Evolutionary conservation across 176 grass and related monocot species (phyloP).

Genomic region (Elymus sibiricus): DNA sequence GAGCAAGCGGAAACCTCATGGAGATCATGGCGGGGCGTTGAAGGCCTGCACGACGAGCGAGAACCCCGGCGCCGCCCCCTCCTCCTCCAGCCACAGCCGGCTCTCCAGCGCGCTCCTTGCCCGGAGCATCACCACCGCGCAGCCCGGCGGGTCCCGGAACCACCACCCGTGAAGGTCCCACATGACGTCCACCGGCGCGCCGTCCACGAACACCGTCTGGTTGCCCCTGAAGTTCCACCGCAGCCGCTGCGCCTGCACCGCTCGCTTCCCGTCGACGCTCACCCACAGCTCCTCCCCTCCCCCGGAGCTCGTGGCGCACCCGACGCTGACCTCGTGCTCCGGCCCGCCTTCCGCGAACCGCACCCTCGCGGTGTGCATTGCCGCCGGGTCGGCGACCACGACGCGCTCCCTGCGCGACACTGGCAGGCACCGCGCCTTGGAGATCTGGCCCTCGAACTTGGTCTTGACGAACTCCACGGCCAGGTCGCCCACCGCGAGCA

Average conservation of each 20-base stretch:
- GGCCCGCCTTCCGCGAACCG: conserved; percentile 54
- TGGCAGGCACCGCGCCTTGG: conserved; percentile 37
- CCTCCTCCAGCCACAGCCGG: conserved; percentile 91
- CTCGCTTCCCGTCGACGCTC: conserved; percentile 68
- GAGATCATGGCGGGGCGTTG: conserved; percentile 43
- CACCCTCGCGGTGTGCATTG: conserved; percentile 37
- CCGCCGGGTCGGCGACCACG: conserved; percentile 19
- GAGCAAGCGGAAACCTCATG: background rate
- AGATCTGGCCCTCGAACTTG: conserved; percentile 61
- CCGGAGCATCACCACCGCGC: conserved; percentile 78
- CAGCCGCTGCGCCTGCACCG: conserved; percentile 59
- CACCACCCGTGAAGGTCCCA: conserved; percentile 90
- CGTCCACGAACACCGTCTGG: conserved; percentile 95
- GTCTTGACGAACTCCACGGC: conserved; percentile 56
- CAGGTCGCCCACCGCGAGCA: conserved; percentile 62
- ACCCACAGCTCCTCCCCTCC: conserved; percentile 64
- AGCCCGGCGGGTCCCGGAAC: conserved; percentile 49
- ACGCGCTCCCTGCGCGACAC: conserved; percentile 57
- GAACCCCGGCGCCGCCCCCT: conserved; percentile 56
- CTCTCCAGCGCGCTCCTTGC: conserved; percentile 77
- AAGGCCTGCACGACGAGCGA: conserved; percentile 70
- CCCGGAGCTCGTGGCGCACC: background rate
- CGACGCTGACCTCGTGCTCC: conserved; percentile 83
- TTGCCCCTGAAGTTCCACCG: conserved; percentile 91
- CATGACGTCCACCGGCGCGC: conserved; percentile 75